These are phyloP conservation scores for Leishmania gerbilli DNA, from an alignment of 208 protist genomes.

Conservation along the genomic window DNA sequence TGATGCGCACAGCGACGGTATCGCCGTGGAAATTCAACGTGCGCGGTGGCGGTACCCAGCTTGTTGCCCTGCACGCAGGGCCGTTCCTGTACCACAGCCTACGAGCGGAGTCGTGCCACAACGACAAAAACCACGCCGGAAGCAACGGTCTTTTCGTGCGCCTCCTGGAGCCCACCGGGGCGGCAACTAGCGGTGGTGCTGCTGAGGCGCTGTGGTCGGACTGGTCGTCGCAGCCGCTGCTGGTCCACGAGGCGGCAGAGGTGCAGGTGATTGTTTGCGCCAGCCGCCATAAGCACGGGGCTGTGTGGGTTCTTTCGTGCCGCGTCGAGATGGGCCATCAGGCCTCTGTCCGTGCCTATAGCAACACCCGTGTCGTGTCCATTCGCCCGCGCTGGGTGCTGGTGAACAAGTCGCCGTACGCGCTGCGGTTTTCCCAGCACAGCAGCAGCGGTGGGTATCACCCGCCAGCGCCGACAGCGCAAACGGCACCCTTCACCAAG, in stretches of 20 bases:
- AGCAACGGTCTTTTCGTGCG: slow-evolving; percentile 30
- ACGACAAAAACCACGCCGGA: slow-evolving; percentile 11
- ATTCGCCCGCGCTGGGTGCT: slow-evolving; percentile 75
- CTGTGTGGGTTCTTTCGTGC: slow-evolving; percentile 57
- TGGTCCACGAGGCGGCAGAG: slow-evolving; percentile 26
- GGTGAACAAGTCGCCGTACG: slow-evolving; percentile 53
- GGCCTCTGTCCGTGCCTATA: slow-evolving; percentile 33
- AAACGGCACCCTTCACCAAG: slow-evolving; percentile 5
- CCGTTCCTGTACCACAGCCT: slow-evolving; percentile 53
- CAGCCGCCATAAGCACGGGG: slow-evolving; percentile 18
- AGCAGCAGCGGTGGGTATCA: background rate
- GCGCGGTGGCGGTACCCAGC: background rate
- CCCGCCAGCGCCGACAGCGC: background rate
- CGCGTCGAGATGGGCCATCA: slow-evolving; percentile 48
- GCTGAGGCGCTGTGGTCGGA: slow-evolving; percentile 37
- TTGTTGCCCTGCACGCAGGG: background rate
- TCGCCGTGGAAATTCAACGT: slow-evolving; percentile 3
- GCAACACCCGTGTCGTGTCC: slow-evolving; percentile 54
- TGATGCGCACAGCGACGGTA: slow-evolving; percentile 24
- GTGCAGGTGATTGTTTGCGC: slow-evolving; percentile 25
- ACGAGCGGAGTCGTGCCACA: slow-evolving; percentile 27
- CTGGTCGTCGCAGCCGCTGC: slow-evolving; percentile 45
- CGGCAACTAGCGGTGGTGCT: background rate
- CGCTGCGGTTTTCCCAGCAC: slow-evolving; percentile 28
- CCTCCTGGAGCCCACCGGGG: slow-evolving; percentile 12